Percentiles rank a stretch among this genome's conserved stretches.
These are phyloP conservation scores for Penicillium coffeae DNA, from an alignment of 495 filamentous ascomycete species.

Conservation along the genomic window DNA sequence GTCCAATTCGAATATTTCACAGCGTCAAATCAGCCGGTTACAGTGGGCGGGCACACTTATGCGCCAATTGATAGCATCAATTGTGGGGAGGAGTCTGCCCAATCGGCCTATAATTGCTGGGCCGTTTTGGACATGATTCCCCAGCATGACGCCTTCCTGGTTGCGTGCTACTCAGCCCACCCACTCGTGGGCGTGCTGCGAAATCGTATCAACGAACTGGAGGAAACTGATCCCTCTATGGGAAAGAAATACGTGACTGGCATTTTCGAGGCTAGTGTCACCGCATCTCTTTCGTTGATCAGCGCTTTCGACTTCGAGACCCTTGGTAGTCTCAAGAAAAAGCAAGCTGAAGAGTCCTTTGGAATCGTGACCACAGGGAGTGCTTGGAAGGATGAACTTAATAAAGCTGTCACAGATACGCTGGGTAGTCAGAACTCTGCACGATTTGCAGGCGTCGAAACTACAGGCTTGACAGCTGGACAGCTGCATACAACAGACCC, in stretches of 20 bases:
- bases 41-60: slow-evolving; percentile 25
- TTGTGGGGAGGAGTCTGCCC: slow-evolving; percentile 46
- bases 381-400: slow-evolving; percentile 73
- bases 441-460: slow-evolving; percentile 74
- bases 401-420: slow-evolving; percentile 51
- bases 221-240: slow-evolving; percentile 13
- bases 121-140: slow-evolving; percentile 49
- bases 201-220: slow-evolving; percentile 27
- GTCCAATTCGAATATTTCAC: slow-evolving; percentile 55
- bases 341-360: slow-evolving; percentile 54
- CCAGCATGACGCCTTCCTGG: slow-evolving; percentile 68
- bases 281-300: slow-evolving; percentile 49
- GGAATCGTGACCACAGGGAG: slow-evolving; percentile 88
- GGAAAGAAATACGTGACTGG: slow-evolving; percentile 62
- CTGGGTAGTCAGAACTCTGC: slow-evolving; percentile 33
- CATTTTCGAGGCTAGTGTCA: slow-evolving; percentile 81
- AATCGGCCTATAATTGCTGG: slow-evolving; percentile 54
- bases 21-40: slow-evolving; percentile 35
- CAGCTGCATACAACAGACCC: slow-evolving; percentile 70
- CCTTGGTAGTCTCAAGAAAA: slow-evolving; percentile 18
- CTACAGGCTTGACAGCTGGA: slow-evolving; percentile 75
- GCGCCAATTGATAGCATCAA: slow-evolving; percentile 45
- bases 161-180: slow-evolving; percentile 88
- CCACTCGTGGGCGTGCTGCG: slow-evolving; percentile 66
- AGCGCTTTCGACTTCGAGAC: slow-evolving; percentile 36